These are phyloP conservation scores for Spencermartinsiella ligniputridi DNA, from an alignment of 1,139 yeast genomes.

Conservation along the genomic window DNA sequence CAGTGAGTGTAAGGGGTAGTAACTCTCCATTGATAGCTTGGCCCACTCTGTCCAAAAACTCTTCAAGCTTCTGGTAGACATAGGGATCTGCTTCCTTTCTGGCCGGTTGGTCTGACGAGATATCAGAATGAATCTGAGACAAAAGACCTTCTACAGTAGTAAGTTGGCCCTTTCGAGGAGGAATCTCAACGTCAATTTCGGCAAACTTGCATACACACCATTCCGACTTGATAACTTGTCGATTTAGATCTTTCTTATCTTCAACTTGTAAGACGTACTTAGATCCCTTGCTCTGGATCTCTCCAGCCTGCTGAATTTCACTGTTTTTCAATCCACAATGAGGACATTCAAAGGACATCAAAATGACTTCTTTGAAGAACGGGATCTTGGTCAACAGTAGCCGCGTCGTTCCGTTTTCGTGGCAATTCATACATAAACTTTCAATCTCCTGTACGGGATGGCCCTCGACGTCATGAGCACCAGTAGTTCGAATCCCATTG, in stretches of 20 bases:
- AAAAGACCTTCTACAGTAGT: slow-evolving; percentile 90
- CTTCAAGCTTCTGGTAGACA: slow-evolving; percentile 67
- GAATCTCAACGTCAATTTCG: slow-evolving; percentile 90
- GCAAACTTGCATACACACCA: slow-evolving; percentile 75
- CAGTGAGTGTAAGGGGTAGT: slow-evolving; percentile 71
- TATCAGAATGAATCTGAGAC: slow-evolving; percentile 77
- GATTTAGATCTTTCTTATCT: slow-evolving; percentile 65
- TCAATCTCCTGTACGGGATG: slow-evolving; percentile 95
- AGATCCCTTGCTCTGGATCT: slow-evolving; percentile 73
- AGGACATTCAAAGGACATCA: slow-evolving; percentile 95
- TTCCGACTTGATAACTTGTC: slow-evolving; percentile 92
- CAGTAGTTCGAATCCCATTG: slow-evolving; percentile 24
- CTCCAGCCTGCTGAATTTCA: slow-evolving; percentile 92
- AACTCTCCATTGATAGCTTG: slow-evolving; percentile 58
- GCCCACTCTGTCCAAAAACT: slow-evolving; percentile 57
- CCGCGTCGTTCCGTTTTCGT: slow-evolving; percentile 76
- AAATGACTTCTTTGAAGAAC: slow-evolving; percentile 80
- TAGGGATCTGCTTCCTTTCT: slow-evolving; percentile 73
- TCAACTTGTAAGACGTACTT: slow-evolving; percentile 71
- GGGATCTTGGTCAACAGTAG: slow-evolving; percentile 86
- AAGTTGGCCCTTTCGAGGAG: slow-evolving; percentile 90
- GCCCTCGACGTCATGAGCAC: slow-evolving; percentile 75
- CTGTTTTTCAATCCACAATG: slow-evolving; percentile 90
- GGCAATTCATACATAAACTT: slow-evolving; percentile 95
- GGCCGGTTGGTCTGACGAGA: slow-evolving; percentile 72